phyloP scores from a whole-genome alignment of 768 basidiomycete genomes.

The Collybiopsis confluens region DNA sequence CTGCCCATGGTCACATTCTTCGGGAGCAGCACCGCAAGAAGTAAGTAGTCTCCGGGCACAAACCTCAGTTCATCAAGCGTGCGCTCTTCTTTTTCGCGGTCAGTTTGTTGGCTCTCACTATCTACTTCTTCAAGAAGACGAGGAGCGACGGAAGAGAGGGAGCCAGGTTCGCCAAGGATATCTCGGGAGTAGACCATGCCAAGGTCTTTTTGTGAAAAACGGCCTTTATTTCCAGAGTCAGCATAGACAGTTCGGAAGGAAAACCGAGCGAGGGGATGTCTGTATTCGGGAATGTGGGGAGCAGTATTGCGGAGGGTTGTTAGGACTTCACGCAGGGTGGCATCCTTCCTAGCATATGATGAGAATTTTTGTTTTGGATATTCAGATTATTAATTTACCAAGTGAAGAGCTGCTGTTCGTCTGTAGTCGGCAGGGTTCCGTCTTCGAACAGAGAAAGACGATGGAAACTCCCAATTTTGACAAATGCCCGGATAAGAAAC shows the following conservation, averaged over 20 bases:
- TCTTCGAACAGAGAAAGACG: conserved; percentile 73
- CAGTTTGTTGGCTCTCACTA: conserved; percentile 27
- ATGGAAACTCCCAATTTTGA: conserved; percentile 80
- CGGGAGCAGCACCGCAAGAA: conserved; percentile 70
- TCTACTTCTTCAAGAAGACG: conserved; percentile 54
- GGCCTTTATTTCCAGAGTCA: conserved; percentile 67
- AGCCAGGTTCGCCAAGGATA: conserved; percentile 76
- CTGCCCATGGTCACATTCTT: conserved; percentile 52
- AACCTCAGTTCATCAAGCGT: conserved; percentile 79
- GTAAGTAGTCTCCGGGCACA: conserved; percentile 76
- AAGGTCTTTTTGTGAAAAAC: conserved; percentile 72
- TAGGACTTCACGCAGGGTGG: conserved; percentile 74
- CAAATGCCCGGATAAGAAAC: conserved; percentile 77
- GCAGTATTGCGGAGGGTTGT: conserved; percentile 72
- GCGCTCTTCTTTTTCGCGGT: conserved; percentile 57
- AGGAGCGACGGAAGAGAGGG: conserved; percentile 51
- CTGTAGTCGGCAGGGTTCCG: conserved; percentile 67
- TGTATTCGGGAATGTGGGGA: conserved; percentile 65
- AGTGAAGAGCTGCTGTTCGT: conserved; percentile 80
- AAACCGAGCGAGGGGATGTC: conserved; percentile 79
- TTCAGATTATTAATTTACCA: conserved; percentile 42
- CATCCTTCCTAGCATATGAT: conserved; percentile 62
- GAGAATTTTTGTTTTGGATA: neutral
- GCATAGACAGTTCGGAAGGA: conserved; percentile 78
- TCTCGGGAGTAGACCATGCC: conserved; percentile 82